Base-by-base conservation (phyloP, 179 eudicot genomes). In the Pouteria campechiana region DNA sequence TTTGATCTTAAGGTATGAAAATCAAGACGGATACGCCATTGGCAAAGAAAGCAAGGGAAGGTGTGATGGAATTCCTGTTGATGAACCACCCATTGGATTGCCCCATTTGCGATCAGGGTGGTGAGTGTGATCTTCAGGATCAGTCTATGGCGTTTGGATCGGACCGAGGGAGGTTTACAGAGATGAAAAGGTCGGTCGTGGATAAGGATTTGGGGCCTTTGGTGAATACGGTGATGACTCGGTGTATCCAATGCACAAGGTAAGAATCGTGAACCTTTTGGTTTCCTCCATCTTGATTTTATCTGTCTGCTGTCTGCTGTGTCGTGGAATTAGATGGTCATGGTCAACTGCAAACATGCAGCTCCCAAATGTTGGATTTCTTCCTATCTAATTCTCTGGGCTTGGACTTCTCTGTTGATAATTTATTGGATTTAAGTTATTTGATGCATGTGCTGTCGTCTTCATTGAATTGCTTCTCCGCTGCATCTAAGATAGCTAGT, bases 81-180 rank as follows among this genome's bases (percentile, higher is more conserved):
- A 90, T 90, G 98, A 90, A 90, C 67, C 98, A 90, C 71, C 98
- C 98, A 29, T 60, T 90, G 37, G 98, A 90, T 62, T 90, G 98
- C 65, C 98, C 98, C 28, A 90, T 90, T 35, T 90, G 98, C 50
- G 98, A 90, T 65, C 98, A 90, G 60, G 98, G 98, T 41, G 98
- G 98, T 47, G 98, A 90, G 44, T 90, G 98, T 73, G 98, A 90
- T 65, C 96, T 90, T 25, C 98, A 90, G 64, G 98, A 90, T 62
- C 96, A 90, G 54, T 86, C 96, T 41, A 90, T 86, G 98, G 96
- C 96, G 44, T 90, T 90, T 67, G 98, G 98, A 31, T 90, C 98
- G 45, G 98, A 90, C 57, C 65, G 98, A 16, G 96, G 98, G 27
- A 93, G 98, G 37, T 90, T 90, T 60, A 90, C 84, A 37, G 98